Conservation (phyloP, 2,329 filamentous ascomycete genomes). For the Fusarium buharicum region DNA sequence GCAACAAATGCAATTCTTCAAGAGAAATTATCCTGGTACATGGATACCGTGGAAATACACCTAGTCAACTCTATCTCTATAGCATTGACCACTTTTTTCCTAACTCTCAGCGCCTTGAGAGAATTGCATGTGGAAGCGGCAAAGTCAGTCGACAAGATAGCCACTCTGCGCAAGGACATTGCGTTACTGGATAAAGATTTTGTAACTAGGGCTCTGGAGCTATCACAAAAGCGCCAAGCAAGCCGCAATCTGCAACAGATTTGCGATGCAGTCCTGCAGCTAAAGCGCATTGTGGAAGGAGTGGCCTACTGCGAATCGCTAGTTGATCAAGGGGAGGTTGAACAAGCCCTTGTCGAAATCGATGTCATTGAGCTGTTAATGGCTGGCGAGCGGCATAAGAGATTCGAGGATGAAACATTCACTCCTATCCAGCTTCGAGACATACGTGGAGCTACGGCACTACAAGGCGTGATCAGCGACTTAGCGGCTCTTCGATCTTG, state of each 20-base stretch:
- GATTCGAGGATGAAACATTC: slow-evolving; percentile 39
- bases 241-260: slow-evolving; percentile 85
- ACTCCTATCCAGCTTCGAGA: slow-evolving; percentile 64
- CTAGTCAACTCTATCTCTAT: slow-evolving; percentile 94
- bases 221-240: slow-evolving; percentile 78
- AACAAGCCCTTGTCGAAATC: slow-evolving; percentile 80
- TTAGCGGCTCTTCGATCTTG: slow-evolving; percentile 78
- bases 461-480: slow-evolving; percentile 83
- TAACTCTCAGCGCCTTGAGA: slow-evolving; percentile 86
- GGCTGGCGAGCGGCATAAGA: slow-evolving; percentile 69
- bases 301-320: slow-evolving; percentile 80
- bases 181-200: slow-evolving; percentile 85
- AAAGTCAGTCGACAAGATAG: slow-evolving; percentile 87
- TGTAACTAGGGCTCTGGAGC: slow-evolving; percentile 84
- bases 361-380: slow-evolving; percentile 82
- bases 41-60: slow-evolving; percentile 99
- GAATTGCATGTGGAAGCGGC: slow-evolving; percentile 91
- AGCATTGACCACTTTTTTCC: slow-evolving; percentile 95
- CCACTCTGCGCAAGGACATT: slow-evolving; percentile 80
- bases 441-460: slow-evolving; percentile 77
- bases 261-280: slow-evolving; percentile 81
- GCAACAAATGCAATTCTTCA: slow-evolving; percentile 97
- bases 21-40: slow-evolving; percentile 99
- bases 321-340: slow-evolving; percentile 82
- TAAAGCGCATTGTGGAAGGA: slow-evolving; percentile 79